phyloP scores from a whole-genome alignment of 2,329 filamentous ascomycete genomes.

The Aureobasidium sp. region DNA sequence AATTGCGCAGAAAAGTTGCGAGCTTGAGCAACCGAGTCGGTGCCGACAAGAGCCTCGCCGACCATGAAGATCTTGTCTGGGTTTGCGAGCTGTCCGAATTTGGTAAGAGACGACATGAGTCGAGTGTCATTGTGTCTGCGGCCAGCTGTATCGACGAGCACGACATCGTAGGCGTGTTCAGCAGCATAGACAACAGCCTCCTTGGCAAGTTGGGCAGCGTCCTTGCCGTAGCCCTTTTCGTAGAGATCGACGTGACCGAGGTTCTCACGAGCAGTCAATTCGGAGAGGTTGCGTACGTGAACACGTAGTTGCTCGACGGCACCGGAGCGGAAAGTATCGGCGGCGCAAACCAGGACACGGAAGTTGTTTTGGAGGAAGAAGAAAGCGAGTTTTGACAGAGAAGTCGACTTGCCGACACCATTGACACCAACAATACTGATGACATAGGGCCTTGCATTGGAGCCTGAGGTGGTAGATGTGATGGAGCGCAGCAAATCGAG shows the following conservation, averaged over 20 bases:
- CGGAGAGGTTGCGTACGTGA: conserved; percentile 87
- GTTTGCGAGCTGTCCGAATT: conserved; percentile 91
- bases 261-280: conserved; percentile 77
- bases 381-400: conserved; percentile 95
- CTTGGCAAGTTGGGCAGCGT: conserved; percentile 89
- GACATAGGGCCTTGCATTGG: conserved; percentile 76
- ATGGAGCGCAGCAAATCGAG: conserved; percentile 93
- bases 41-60: conserved; percentile 84
- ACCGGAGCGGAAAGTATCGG: conserved; percentile 93
- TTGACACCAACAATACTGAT: conserved; percentile 98
- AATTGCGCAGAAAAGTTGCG: conserved; percentile 94
- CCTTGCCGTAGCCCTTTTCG: conserved; percentile 96
- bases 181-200: conserved; percentile 81
- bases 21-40: conserved; percentile 90
- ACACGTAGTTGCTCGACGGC: conserved; percentile 96
- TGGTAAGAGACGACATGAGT: conserved; percentile 93
- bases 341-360: conserved; percentile 86
- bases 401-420: conserved; percentile 96
- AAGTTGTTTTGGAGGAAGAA: conserved; percentile 97
- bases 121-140: conserved; percentile 91
- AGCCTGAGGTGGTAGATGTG: conserved; percentile 61
- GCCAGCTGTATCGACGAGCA: conserved; percentile 93
- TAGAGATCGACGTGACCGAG: conserved; percentile 79
- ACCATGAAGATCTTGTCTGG: conserved; percentile 99
- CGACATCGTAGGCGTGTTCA: conserved; percentile 72